Percentiles rank a stretch among this genome's conserved stretches.
Evolutionary conservation across 805 yeast genomes (phyloP).

Genomic region (Candida orba): DNA sequence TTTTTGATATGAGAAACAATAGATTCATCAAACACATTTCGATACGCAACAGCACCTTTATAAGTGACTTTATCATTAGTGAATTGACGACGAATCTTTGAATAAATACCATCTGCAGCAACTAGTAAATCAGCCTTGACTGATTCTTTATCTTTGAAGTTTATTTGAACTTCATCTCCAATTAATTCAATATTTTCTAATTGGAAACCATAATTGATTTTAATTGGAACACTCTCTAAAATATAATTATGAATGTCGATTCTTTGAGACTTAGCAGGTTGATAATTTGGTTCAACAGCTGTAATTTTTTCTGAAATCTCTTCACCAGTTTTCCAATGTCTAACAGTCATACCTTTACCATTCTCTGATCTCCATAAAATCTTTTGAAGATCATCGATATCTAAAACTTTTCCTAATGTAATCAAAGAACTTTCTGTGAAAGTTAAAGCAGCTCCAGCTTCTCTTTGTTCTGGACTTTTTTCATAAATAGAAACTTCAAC

Average conservation of each 20-base stretch:
- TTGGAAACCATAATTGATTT: constrained; percentile 1
- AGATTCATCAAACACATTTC: constrained; percentile 11
- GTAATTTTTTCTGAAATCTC: neutral
- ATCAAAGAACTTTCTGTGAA: constrained; percentile 7
- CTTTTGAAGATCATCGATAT: constrained; percentile 9
- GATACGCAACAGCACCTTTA: constrained; percentile 13
- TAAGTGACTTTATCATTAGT: constrained; percentile 9
- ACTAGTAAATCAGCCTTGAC: constrained; percentile 8
- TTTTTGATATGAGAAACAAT: constrained; percentile 5
- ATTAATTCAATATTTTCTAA: constrained; percentile 2
- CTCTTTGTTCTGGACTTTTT: constrained; percentile 9
- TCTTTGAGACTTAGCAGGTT: constrained; percentile 10
- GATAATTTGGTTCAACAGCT: neutral
- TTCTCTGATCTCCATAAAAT: constrained; percentile 7
- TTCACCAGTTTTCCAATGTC: constrained; percentile 15
- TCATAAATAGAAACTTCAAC: constrained; percentile 10
- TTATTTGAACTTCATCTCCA: constrained; percentile 4
- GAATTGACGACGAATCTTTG: constrained; percentile 13
- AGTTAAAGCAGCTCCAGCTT: constrained; percentile 14
- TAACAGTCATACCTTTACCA: constrained; percentile 2
- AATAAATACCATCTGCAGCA: constrained; percentile 15
- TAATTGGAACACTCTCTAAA: constrained; percentile 5
- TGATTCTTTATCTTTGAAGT: constrained; percentile 6
- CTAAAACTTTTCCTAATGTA: constrained; percentile 6
- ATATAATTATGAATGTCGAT: constrained; percentile 6